Evolutionary conservation across 371 early-diverging fungal genomes (phyloP).

Genomic region (Zopfochytrium polystomum): DNA sequence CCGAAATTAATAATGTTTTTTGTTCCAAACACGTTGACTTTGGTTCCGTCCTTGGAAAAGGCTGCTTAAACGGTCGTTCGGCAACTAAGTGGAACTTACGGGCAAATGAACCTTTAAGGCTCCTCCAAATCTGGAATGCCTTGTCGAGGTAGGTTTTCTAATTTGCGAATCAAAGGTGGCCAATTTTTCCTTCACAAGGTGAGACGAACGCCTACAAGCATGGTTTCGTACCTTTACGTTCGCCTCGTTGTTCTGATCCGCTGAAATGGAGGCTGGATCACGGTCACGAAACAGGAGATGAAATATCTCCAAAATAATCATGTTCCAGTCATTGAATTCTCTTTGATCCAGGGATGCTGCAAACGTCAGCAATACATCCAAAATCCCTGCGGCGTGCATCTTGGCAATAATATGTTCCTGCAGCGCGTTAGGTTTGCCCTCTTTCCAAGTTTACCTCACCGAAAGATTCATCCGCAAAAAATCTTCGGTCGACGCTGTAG

Average conservation of each 20-base stretch:
- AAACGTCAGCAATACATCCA: slow-evolving; percentile 59
- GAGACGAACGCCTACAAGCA: no score
- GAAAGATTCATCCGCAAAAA: slow-evolving; percentile 56
- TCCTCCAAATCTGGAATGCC: slow-evolving; percentile 66
- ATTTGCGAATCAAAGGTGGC: no score
- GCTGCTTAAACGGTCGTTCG: neutral
- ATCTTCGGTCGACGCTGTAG: slow-evolving; percentile 46
- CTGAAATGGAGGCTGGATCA: no score
- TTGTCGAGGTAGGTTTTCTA: slow-evolving; percentile 27
- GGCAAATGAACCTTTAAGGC: slow-evolving; percentile 47
- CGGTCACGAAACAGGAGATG: slow-evolving; percentile 57
- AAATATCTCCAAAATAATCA: slow-evolving; percentile 60
- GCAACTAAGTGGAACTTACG: slow-evolving; percentile 32
- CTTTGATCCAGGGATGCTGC: slow-evolving; percentile 55
- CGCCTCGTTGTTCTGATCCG: no score
- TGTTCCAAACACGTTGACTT: slow-evolving; percentile 42
- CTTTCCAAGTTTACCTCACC: slow-evolving; percentile 31
- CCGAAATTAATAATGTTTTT: neutral
- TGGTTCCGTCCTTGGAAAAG: slow-evolving; percentile 41
- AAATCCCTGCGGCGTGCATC: slow-evolving; percentile 51
- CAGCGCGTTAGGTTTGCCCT: neutral
- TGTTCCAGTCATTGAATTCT: slow-evolving; percentile 62
- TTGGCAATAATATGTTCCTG: slow-evolving; percentile 58
- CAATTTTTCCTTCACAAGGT: no score
- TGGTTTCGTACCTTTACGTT: no score